Evolutionary conservation across 805 yeast species (phyloP), one percentile per base, ranked within the genome.

Genomic region (Lachancea meyersii): DNA sequence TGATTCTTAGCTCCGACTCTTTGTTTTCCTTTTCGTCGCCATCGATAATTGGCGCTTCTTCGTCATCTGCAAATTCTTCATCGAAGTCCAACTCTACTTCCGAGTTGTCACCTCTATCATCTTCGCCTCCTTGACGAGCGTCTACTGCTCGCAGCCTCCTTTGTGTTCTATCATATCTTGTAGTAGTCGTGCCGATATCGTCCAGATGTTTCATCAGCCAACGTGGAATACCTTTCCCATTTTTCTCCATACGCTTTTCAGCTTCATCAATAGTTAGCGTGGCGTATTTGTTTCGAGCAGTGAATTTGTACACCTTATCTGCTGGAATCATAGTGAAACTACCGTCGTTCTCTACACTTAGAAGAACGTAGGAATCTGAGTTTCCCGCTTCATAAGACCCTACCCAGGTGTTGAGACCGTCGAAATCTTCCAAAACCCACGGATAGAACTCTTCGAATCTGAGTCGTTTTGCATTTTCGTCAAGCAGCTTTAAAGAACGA

Each of bases 41-140:
- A 57, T 91, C 97, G 72, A 91, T 79, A 46, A 93, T 85, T 22
- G 98, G 98, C 1, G 97, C 97, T 61, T 91, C 98, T 67, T 93
- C 98, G 62, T 93, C 98, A 63, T 93, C 98, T 21, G 93, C 97
- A 65, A 93, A 93, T 61, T 89, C 97, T 61, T 93, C 97, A 53
- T 93, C 97, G 57, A 73, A 91, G 65, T 91, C 98, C 55, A 93
- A 68, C 57, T 88, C 97, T 50, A 89, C 97, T 50, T 85, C 87
- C 45, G 87, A 95, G 9, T 87, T 81, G 51, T 79, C 86, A 47
- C 78, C 76, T 45, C 64, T 64, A 44, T 71, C 70, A 35, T 64
- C 65, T 34, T 55, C 65, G 30, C 63, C 60, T 30, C 62, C 52
- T 52, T 62, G 52, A 41, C 64, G 59, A 11, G 69, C 67, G 36